Percentiles rank a stretch among this genome's conserved stretches.
Conservation (phyloP, 176 grass and related monocot genomes). For the Bothriochloa decipiens region DNA sequence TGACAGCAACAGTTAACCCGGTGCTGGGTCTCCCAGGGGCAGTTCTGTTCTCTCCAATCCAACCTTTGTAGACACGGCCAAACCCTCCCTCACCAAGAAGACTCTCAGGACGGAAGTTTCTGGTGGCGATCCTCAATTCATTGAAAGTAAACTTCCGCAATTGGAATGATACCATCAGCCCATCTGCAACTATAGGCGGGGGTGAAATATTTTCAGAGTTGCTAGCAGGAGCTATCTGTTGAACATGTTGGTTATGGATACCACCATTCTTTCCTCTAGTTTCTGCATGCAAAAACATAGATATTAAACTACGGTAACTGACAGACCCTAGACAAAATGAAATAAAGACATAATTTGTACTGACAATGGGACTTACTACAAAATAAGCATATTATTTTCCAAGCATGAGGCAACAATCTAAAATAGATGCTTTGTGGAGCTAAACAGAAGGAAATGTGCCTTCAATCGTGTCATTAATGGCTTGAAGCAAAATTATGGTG, state of each 20-base stretch:
- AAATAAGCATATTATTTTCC: background rate
- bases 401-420: background rate
- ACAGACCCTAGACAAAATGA: background rate
- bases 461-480: too few relatives aligned
- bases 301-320: background rate
- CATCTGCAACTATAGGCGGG: conserved; percentile 53
- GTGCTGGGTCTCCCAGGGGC: conserved; percentile 60
- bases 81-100: conserved; percentile 80
- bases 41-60: conserved; percentile 67
- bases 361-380: background rate
- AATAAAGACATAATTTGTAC: conserved; percentile 1
- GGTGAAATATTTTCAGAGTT: conserved; percentile 60
- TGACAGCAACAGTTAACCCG: conserved; percentile 74
- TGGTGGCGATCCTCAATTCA: conserved; percentile 67
- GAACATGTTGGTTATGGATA: conserved; percentile 49
- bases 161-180: conserved; percentile 59
- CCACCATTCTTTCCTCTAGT: conserved; percentile 52
- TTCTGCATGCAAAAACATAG: conserved; percentile 45
- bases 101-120: conserved; percentile 69
- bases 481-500: too few relatives aligned
- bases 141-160: conserved; percentile 65
- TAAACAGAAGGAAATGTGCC: too few relatives aligned
- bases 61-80: conserved; percentile 76
- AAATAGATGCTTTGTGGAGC: too few relatives aligned
- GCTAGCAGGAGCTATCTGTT: conserved; percentile 45